These are phyloP conservation scores for Mycena capillaripes DNA, from an alignment of 768 basidiomycete genomes.

Conservation along the genomic window DNA sequence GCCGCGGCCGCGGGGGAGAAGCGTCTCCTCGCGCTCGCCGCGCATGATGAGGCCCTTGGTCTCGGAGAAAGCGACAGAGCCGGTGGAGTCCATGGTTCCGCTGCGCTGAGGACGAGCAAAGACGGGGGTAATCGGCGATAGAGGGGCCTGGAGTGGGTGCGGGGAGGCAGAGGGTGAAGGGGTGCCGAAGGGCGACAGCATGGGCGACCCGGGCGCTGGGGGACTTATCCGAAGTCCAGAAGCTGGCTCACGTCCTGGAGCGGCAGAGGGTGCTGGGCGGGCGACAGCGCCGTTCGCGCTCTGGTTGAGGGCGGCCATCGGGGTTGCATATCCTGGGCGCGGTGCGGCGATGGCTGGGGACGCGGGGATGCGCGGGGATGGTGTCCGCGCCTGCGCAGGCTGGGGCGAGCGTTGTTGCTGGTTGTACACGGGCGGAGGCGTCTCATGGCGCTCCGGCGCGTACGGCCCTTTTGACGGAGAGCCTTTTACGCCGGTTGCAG, in stretches of 20 bases:
- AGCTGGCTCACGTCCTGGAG: conserved; percentile 48
- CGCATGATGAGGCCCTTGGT: conserved; percentile 70
- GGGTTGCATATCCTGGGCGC: conserved; percentile 80
- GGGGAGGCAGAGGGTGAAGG: conserved; percentile 64
- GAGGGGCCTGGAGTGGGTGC: conserved; percentile 82
- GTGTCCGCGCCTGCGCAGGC: conserved; percentile 13
- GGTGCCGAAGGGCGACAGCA: conserved; percentile 39
- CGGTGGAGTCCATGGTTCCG: conserved; percentile 44
- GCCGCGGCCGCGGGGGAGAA: conserved; percentile 72
- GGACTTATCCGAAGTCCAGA: conserved; percentile 35
- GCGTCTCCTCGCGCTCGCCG: conserved; percentile 74
- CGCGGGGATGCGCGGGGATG: conserved; percentile 42
- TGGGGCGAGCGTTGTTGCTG: conserved; percentile 22
- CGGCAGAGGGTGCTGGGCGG: conserved; percentile 59
- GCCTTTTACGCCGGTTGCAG: conserved; percentile 45
- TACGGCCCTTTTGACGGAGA: conserved; percentile 25
- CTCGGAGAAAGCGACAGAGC: conserved; percentile 46
- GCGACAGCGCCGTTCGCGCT: conserved; percentile 49
- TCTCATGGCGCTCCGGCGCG: conserved; percentile 31
- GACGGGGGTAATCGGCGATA: conserved; percentile 84
- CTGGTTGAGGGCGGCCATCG: conserved; percentile 72
- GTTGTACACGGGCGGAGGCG: conserved; percentile 33
- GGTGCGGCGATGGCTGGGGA: conserved; percentile 72
- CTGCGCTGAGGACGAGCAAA: conserved; percentile 74
- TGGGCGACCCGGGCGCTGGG: conserved; percentile 46